Percentiles rank a stretch among this genome's conserved stretches.
phyloP scores from a whole-genome alignment of 345 rosid species.

The Aurinia saxatilis region DNA sequence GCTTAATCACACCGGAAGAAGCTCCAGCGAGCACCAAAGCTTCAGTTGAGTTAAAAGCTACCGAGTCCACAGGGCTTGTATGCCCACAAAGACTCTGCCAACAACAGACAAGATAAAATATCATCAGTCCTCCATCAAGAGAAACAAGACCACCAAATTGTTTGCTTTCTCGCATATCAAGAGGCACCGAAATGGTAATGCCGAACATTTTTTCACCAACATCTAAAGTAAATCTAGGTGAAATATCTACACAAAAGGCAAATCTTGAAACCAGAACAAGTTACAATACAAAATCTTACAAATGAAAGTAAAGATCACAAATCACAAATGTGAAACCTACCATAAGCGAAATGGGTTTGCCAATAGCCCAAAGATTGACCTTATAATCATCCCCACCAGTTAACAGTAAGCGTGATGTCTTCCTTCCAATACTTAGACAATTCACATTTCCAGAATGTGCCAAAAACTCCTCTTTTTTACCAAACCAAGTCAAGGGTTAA shows the following conservation, averaged over 20 bases:
- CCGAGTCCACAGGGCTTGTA: conserved; percentile 28
- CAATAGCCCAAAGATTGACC: conserved; percentile 94
- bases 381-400: conserved; percentile 94
- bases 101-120: neutral
- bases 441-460: conserved; percentile 87
- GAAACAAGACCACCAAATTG: neutral
- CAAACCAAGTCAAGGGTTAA: conserved; percentile 44
- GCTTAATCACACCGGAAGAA: conserved; percentile 32
- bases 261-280: neutral
- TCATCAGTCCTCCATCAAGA: neutral
- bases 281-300: neutral
- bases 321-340: conserved; percentile 42
- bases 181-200: neutral
- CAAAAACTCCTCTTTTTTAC: conserved; percentile 76
- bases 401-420: conserved; percentile 60
- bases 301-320: neutral
- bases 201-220: neutral
- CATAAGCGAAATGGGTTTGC: conserved; percentile 74
- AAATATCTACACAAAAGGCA: neutral
- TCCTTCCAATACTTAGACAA: conserved; percentile 78
- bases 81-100: conserved; percentile 33
- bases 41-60: conserved; percentile 28
- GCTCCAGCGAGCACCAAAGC: conserved; percentile 33
- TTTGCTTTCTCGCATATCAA: neutral
- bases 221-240: neutral